A percentile compares a stretch with the other conserved stretches of the same genome.
Conservation (phyloP, 768 basidiomycete genomes). For the Leccinum fibrillosum region DNA sequence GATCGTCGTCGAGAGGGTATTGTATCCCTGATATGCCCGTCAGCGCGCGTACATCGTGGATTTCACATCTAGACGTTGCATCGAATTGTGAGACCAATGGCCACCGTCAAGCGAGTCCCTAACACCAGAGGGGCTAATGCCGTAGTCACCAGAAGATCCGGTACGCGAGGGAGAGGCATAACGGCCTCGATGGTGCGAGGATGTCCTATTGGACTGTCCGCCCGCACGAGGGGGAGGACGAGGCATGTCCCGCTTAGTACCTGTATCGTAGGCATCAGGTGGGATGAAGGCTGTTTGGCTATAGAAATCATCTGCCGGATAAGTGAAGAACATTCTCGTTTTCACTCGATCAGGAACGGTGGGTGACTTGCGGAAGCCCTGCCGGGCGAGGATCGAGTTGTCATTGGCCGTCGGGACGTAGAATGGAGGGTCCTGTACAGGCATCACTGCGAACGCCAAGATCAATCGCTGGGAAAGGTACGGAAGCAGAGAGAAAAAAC, state of each 20-base stretch:
- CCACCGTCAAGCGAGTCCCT: too few relatives aligned
- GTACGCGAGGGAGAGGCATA: background rate
- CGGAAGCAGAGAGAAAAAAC: background rate
- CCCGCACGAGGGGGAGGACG: background rate
- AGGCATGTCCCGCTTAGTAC: background rate
- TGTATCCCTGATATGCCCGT: too few relatives aligned
- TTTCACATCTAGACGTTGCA: too few relatives aligned
- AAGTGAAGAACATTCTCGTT: conserved; percentile 5
- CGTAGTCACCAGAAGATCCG: background rate
- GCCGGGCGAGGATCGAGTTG: background rate
- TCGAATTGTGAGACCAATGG: too few relatives aligned
- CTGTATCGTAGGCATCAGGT: background rate
- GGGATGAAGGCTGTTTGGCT: background rate
- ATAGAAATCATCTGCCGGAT: background rate
- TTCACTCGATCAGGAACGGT: conserved; percentile 6
- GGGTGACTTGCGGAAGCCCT: conserved; percentile 5
- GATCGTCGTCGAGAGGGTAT: background rate
- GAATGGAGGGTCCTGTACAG: conserved; percentile 3
- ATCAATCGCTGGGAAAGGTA: background rate
- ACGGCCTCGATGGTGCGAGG: background rate
- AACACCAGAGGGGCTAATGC: background rate
- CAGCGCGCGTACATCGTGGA: too few relatives aligned
- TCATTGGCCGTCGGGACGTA: background rate
- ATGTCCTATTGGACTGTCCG: background rate
- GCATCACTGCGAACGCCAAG: background rate